phyloP scores from a whole-genome alignment of 345 rosid genomes.

The Turnera subulata region DNA sequence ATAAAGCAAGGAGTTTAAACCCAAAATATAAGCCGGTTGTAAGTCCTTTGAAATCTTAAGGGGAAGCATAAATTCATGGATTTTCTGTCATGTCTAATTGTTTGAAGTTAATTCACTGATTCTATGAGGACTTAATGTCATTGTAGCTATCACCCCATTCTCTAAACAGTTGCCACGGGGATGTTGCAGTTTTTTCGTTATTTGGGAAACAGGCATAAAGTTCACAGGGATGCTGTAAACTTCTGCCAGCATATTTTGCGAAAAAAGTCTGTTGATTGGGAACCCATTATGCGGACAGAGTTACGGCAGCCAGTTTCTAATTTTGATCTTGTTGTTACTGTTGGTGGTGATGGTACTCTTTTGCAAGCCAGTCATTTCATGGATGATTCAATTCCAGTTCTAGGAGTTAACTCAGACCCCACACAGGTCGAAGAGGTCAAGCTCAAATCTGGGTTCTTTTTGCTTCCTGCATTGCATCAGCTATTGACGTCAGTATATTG shows the following conservation, averaged over 20 bases:
- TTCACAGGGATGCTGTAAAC: constrained; percentile 62
- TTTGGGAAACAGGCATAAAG: constrained; percentile 65
- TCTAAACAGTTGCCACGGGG: background rate
- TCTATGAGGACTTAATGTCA: too few relatives aligned
- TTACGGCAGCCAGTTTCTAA: constrained; percentile 46
- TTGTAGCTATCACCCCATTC: too few relatives aligned
- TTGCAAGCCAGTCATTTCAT: constrained; percentile 89
- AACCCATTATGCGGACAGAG: constrained; percentile 48
- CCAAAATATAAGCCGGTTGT: too few relatives aligned
- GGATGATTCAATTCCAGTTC: constrained; percentile 66
- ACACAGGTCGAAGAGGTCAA: constrained; percentile 65
- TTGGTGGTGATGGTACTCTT: constrained; percentile 96
- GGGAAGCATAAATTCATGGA: too few relatives aligned
- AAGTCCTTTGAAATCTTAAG: too few relatives aligned
- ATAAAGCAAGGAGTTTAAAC: too few relatives aligned
- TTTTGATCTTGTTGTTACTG: constrained; percentile 81
- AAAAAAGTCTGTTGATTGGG: constrained; percentile 66
- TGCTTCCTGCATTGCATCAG: background rate
- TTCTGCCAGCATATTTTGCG: constrained; percentile 63
- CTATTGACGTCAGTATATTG: background rate
- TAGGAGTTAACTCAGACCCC: constrained; percentile 94
- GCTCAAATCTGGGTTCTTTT: background rate
- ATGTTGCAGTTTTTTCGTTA: constrained; percentile 42
- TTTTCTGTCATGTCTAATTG: too few relatives aligned
- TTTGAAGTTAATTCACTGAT: too few relatives aligned